Conservation (phyloP, 176 grass and related monocot species). For the Zoysia pacifica region DNA sequence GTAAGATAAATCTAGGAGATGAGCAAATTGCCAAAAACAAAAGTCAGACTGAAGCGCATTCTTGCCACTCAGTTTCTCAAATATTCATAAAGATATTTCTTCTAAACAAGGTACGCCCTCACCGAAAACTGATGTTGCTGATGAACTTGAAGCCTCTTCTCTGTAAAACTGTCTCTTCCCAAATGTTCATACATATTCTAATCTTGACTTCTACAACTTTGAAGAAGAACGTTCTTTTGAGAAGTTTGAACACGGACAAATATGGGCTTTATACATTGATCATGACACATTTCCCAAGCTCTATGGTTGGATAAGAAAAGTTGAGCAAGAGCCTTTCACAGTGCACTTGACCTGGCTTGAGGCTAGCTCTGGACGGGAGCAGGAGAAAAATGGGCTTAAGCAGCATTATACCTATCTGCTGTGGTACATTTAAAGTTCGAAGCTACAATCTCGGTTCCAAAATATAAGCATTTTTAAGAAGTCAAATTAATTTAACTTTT, state of each 20-base stretch:
- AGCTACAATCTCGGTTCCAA: neutral
- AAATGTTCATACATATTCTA: conserved; percentile 54
- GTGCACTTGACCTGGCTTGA: conserved; percentile 85
- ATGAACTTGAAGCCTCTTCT: conserved; percentile 39
- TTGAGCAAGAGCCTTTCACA: conserved; percentile 50
- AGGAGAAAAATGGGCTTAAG: conserved; percentile 59
- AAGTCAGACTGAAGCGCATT: conserved; percentile 20
- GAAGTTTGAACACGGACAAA: conserved; percentile 65
- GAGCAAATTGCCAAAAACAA: conserved; percentile 32
- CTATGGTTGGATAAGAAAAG: conserved; percentile 76
- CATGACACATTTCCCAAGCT: conserved; percentile 78
- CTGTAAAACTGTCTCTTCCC: conserved; percentile 14
- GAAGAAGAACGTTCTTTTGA: conserved; percentile 46
- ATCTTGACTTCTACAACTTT: conserved; percentile 71
- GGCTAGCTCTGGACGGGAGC: conserved; percentile 45
- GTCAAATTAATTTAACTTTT: too few species aligned
- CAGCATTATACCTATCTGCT: conserved; percentile 57
- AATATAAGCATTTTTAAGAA: too few species aligned
- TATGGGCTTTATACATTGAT: conserved; percentile 90
- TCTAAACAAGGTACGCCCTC: conserved; percentile 28
- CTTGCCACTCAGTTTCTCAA: conserved; percentile 1
- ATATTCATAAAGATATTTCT: conserved; percentile 30
- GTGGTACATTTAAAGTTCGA: conserved; percentile 68
- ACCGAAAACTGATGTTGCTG: conserved; percentile 22
- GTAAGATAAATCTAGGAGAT: conserved; percentile 23